Evolutionary conservation across 768 basidiomycete species (phyloP).

Genomic region (Coprinopsis sp.): DNA sequence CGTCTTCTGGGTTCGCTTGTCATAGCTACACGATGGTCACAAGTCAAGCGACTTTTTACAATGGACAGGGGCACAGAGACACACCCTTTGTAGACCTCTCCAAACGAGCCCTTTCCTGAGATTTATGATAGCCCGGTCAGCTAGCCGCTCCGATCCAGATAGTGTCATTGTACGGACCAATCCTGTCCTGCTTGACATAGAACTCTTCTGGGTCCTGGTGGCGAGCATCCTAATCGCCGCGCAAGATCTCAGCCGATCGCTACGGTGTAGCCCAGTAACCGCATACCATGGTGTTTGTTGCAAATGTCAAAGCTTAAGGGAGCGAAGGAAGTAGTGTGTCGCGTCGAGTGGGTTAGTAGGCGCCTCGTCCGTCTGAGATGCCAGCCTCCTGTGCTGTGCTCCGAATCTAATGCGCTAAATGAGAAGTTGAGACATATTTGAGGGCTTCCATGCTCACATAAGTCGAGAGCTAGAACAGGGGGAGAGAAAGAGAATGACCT

Average conservation of each 20-base stretch:
- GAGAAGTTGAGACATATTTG: not conserved
- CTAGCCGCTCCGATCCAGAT: slow-evolving; percentile 7
- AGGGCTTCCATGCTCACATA: not conserved
- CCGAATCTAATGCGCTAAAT: not conserved
- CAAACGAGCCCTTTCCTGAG: slow-evolving; percentile 95
- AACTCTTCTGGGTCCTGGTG: slow-evolving; percentile 92
- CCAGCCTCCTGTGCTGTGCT: slow-evolving; percentile 2
- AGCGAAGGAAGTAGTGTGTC: slow-evolving; percentile 15
- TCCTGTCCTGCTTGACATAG: slow-evolving; percentile 96
- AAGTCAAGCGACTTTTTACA: slow-evolving; percentile 16
- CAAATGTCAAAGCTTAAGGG: slow-evolving; percentile 9
- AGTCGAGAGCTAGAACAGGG: not conserved
- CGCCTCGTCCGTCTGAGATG: not conserved
- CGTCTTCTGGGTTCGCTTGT: slow-evolving; percentile 92
- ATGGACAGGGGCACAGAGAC: slow-evolving; percentile 16
- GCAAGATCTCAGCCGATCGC: slow-evolving; percentile 23
- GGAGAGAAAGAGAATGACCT: slow-evolving; percentile 5
- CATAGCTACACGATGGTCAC: slow-evolving; percentile 53
- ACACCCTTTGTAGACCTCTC: slow-evolving; percentile 98
- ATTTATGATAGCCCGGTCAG: slow-evolving; percentile 9
- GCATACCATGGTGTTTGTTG: slow-evolving; percentile 23
- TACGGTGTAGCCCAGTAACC: not conserved
- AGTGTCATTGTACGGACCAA: slow-evolving; percentile 50
- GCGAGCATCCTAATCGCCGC: slow-evolving; percentile 48
- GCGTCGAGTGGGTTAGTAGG: slow-evolving; percentile 18